These are phyloP conservation scores for Acer campestre DNA, from an alignment of 345 rosid species.

Conservation along the genomic window DNA sequence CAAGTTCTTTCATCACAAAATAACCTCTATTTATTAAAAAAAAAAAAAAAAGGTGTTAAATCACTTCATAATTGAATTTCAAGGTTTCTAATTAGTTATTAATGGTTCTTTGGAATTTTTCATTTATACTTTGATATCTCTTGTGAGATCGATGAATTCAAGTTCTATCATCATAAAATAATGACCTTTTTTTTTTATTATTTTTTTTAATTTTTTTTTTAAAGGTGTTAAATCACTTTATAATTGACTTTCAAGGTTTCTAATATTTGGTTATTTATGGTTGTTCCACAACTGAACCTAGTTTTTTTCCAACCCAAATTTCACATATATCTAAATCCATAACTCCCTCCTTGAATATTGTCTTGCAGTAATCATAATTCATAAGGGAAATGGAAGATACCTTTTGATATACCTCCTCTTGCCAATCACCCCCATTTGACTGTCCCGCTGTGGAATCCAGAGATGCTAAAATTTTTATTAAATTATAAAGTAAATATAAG, in stretches of 20 bases:
- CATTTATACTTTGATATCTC: background rate
- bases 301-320: background rate
- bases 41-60: background rate
- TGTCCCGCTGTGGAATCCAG: constrained; percentile 74
- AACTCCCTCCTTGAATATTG: background rate
- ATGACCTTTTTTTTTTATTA: too few species aligned
- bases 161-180: background rate
- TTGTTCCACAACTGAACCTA: background rate
- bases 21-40: background rate
- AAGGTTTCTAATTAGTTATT: constrained; percentile 1
- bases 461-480: constrained; percentile 55
- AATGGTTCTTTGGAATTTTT: background rate
- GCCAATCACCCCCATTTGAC: constrained; percentile 80
- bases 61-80: background rate
- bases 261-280: background rate
- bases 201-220: too few species aligned
- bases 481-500: constrained; percentile 5
- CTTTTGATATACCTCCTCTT: constrained; percentile 89
- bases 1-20: background rate
- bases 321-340: background rate
- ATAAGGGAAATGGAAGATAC: constrained; percentile 33
- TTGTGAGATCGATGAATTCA: background rate
- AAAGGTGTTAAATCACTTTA: background rate
- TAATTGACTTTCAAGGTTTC: background rate
- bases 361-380: background rate